These are phyloP conservation scores for Trichosporon faecale DNA, from an alignment of 1,284 basidiomycete genomes.

Conservation along the genomic window DNA sequence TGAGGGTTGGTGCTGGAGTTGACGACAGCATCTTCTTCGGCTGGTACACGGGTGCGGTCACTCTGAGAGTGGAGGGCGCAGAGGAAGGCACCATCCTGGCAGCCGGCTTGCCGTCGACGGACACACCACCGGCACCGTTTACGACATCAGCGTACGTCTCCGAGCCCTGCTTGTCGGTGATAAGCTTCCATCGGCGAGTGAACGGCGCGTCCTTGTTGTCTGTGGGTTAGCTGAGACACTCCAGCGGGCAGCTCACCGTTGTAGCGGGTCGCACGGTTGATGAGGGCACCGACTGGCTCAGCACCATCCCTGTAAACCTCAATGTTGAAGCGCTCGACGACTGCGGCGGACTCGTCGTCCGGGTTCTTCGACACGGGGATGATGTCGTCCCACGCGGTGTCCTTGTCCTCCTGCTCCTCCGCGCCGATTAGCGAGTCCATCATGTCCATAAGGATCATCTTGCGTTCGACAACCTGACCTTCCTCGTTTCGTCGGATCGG, in stretches of 20 bases:
- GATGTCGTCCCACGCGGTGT: slow-evolving; percentile 47
- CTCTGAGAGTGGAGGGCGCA: not conserved
- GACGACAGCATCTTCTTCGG: not conserved
- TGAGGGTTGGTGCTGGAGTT: not conserved
- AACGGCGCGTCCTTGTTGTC: slow-evolving; percentile 66
- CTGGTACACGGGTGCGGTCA: not conserved
- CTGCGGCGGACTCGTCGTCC: slow-evolving; percentile 34
- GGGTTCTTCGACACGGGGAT: slow-evolving; percentile 30
- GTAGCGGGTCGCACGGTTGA: slow-evolving; percentile 60
- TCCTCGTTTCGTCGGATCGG: slow-evolving; percentile 39
- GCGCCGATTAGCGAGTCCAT: slow-evolving; percentile 53
- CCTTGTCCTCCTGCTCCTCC: slow-evolving; percentile 50
- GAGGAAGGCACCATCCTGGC: not conserved
- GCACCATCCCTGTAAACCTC: slow-evolving; percentile 45
- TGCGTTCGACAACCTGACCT: slow-evolving; percentile 39
- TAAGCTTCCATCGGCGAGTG: slow-evolving; percentile 65
- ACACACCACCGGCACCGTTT: slow-evolving; percentile 61
- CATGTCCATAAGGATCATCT: slow-evolving; percentile 37
- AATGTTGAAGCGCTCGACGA: slow-evolving; percentile 43
- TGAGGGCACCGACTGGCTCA: slow-evolving; percentile 52
- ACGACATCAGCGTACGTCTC: slow-evolving; percentile 69
- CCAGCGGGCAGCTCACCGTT: slow-evolving; percentile 55
- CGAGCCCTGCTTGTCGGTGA: slow-evolving; percentile 67
- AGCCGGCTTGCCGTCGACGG: slow-evolving; percentile 20
- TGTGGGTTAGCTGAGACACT: slow-evolving; percentile 44